phyloP scores from a whole-genome alignment of 257 asterid species.

The Penstemon newberryi region DNA sequence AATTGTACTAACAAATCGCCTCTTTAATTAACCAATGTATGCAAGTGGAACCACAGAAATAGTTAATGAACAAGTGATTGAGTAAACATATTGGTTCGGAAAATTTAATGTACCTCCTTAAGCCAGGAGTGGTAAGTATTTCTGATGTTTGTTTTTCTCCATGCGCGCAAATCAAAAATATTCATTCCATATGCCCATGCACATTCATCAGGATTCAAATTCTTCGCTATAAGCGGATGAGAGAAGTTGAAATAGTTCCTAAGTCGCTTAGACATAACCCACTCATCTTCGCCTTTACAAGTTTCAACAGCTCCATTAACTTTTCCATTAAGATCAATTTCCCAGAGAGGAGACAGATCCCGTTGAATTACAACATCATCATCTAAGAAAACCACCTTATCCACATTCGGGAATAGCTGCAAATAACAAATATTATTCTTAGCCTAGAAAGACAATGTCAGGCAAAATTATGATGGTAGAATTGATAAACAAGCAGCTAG shows the following conservation, averaged over 20 bases:
- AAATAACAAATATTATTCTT: constrained; percentile 24
- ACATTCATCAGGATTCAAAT: constrained; percentile 85
- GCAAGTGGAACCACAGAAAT: background rate
- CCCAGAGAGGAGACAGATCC: constrained; percentile 85
- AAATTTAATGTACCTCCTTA: constrained; percentile 55
- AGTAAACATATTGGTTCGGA: constrained; percentile 9
- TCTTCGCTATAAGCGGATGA: constrained; percentile 75
- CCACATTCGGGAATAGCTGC: constrained; percentile 91
- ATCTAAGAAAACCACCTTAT: constrained; percentile 90
- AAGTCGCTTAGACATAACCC: constrained; percentile 96
- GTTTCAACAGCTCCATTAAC: constrained; percentile 98
- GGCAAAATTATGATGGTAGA: background rate
- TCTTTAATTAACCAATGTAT: background rate
- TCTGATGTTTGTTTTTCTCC: constrained; percentile 78
- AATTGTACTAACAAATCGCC: background rate
- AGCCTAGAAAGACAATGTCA: constrained; percentile 14
- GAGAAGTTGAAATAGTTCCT: constrained; percentile 92
- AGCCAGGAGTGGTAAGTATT: constrained; percentile 87
- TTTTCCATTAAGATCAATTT: constrained; percentile 75
- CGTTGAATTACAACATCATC: constrained; percentile 89
- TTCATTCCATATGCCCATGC: constrained; percentile 99
- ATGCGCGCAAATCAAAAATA: constrained; percentile 75
- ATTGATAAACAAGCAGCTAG: constrained; percentile 21
- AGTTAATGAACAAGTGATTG: constrained; percentile 1
- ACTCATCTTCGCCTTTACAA: constrained; percentile 84